phyloP scores from a whole-genome alignment of 371 early-diverging fungal genomes.

The Parasitella parasitica region DNA sequence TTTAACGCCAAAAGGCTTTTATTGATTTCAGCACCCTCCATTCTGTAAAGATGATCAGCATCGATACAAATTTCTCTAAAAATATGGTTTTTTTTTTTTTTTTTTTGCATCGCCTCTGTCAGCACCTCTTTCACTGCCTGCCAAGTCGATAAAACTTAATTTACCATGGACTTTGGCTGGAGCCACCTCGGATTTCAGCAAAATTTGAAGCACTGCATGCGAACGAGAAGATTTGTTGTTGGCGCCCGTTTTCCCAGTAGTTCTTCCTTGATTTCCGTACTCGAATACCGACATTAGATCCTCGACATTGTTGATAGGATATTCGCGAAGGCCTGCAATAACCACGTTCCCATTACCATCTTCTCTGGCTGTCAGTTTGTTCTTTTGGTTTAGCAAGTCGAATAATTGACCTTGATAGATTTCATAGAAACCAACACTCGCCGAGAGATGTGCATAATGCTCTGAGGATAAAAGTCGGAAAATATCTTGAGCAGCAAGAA shows the following conservation, averaged over 20 bases:
- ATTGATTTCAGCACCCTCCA: constrained; percentile 99
- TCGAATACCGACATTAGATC: constrained; percentile 89
- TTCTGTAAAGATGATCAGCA: constrained; percentile 70
- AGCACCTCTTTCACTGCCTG: constrained; percentile 99
- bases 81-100: constrained; percentile 59
- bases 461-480: constrained; percentile 69
- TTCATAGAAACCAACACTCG: constrained; percentile 92
- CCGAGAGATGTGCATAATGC: constrained; percentile 72
- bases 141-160: constrained; percentile 97
- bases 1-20: constrained; percentile 96
- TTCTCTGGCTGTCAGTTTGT: constrained; percentile 88
- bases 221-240: constrained; percentile 97
- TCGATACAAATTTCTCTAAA: constrained; percentile 68
- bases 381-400: constrained; percentile 88
- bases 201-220: constrained; percentile 94
- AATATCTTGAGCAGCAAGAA: constrained; percentile 89
- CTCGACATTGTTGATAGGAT: constrained; percentile 73
- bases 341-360: constrained; percentile 94
- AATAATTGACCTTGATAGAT: constrained; percentile 97
- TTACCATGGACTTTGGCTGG: constrained; percentile 71
- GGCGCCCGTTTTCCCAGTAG: constrained; percentile 92
- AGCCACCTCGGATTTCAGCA: constrained; percentile 62
- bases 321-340: constrained; percentile 84
- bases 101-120: constrained; percentile 94
- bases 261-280: constrained; percentile 83